These are phyloP conservation scores for Linderniella brevidens DNA, from an alignment of 257 asterid species.

Conservation along the genomic window DNA sequence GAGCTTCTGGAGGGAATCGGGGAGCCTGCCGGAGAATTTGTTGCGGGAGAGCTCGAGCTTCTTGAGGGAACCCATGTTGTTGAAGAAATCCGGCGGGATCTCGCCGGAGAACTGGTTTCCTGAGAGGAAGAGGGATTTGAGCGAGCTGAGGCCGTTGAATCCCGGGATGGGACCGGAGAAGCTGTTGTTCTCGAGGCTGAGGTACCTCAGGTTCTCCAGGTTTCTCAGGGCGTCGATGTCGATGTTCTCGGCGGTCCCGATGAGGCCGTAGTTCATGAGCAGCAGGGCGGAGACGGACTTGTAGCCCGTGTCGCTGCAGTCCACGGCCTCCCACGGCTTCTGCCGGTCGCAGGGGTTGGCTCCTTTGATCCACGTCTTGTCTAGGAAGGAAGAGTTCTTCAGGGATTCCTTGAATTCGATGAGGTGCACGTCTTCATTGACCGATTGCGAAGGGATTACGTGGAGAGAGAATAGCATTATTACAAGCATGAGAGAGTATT, in stretches of 20 bases:
- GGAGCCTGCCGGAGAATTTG: not conserved
- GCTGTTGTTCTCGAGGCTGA: slow-evolving; percentile 25
- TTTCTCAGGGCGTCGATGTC: slow-evolving; percentile 19
- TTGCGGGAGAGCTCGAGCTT: not conserved
- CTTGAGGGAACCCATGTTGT: not conserved
- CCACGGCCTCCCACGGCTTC: slow-evolving; percentile 42
- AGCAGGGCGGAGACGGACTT: slow-evolving; percentile 21
- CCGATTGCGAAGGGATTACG: slow-evolving; percentile 10
- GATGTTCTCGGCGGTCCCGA: slow-evolving; percentile 22
- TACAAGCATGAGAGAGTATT: slow-evolving; percentile 15
- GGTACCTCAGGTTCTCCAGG: slow-evolving; percentile 27
- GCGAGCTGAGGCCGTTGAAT: not conserved
- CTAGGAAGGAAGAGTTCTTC: slow-evolving; percentile 27
- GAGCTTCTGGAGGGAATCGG: not conserved
- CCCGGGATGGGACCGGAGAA: slow-evolving; percentile 5
- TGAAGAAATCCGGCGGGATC: not conserved
- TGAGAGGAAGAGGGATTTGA: not conserved
- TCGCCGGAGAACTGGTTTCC: not conserved
- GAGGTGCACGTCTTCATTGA: slow-evolving; percentile 30
- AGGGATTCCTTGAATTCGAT: slow-evolving; percentile 41
- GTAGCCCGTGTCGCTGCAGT: slow-evolving; percentile 22
- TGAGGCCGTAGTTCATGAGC: slow-evolving; percentile 30
- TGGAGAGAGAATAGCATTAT: slow-evolving; percentile 13
- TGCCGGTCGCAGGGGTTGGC: slow-evolving; percentile 39
- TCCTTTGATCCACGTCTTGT: slow-evolving; percentile 41